Conservation (phyloP, 2,329 filamentous ascomycete genomes). For the Karstenula rhodostoma region DNA sequence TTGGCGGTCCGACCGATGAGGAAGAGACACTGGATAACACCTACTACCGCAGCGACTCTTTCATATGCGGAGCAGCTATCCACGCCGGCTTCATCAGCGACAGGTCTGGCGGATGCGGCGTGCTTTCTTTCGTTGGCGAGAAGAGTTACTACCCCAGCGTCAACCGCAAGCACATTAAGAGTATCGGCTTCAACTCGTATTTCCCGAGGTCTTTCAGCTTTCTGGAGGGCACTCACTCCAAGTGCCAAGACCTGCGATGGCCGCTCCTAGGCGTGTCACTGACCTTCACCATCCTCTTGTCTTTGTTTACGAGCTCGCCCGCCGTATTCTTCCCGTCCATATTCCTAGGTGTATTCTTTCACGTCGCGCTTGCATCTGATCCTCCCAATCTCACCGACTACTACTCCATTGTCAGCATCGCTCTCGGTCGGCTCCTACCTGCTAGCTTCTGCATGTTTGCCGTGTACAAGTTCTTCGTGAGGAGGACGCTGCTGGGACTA, state of each 20-base stretch:
- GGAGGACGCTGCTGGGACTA: slow-evolving; percentile 74
- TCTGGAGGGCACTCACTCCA: slow-evolving; percentile 68
- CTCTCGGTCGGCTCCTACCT: slow-evolving; percentile 83
- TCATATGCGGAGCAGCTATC: slow-evolving; percentile 84
- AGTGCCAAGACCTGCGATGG: slow-evolving; percentile 83
- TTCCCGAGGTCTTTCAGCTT: slow-evolving; percentile 91
- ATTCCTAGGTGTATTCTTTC: slow-evolving; percentile 85
- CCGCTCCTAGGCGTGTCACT: slow-evolving; percentile 81
- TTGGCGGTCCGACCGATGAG: slow-evolving; percentile 60
- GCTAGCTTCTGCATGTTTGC: slow-evolving; percentile 88
- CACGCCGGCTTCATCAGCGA: slow-evolving; percentile 82
- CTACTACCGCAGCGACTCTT: slow-evolving; percentile 87
- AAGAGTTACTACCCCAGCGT: slow-evolving; percentile 70
- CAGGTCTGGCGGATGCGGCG: slow-evolving; percentile 79
- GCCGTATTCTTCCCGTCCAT: slow-evolving; percentile 83
- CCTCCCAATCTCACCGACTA: slow-evolving; percentile 75
- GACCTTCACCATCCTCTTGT: slow-evolving; percentile 78
- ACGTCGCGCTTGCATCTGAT: slow-evolving; percentile 89
- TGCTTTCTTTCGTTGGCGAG: slow-evolving; percentile 76
- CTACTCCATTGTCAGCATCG: slow-evolving; percentile 75
- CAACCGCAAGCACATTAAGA: slow-evolving; percentile 76
- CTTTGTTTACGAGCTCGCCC: slow-evolving; percentile 81
- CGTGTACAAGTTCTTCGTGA: slow-evolving; percentile 83
- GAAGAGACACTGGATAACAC: slow-evolving; percentile 55
- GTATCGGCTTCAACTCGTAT: slow-evolving; percentile 81